These are phyloP conservation scores for Cladosporium sphaerospermum DNA, from an alignment of 2,329 filamentous ascomycete species.

Conservation along the genomic window DNA sequence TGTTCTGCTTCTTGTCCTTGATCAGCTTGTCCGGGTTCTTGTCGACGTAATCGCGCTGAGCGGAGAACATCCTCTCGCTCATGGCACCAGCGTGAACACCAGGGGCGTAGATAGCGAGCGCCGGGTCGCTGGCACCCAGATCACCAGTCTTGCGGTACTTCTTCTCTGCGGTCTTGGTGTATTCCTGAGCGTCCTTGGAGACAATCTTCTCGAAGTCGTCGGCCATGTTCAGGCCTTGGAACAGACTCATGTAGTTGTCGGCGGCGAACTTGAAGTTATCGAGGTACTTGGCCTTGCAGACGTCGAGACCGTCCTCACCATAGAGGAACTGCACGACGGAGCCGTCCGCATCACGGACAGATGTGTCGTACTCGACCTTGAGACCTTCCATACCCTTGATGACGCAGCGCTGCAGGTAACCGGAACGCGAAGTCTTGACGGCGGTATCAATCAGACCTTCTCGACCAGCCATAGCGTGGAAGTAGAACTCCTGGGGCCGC, in stretches of 20 bases:
- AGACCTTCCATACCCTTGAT: conserved; percentile 99
- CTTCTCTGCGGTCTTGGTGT: conserved; percentile 66
- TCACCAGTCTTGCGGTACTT: conserved; percentile 68
- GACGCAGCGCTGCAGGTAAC: conserved; percentile 91
- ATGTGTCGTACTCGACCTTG: conserved; percentile 85
- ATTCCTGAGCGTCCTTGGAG: conserved; percentile 59
- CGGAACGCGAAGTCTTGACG: conserved; percentile 95
- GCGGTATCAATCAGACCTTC: conserved; percentile 98
- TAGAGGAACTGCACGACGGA: conserved; percentile 93
- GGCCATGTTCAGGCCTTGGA: conserved; percentile 65
- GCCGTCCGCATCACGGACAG: conserved; percentile 89
- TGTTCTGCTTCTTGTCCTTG: conserved; percentile 53
- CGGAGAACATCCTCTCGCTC: conserved; percentile 76
- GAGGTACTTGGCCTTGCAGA: conserved; percentile 88
- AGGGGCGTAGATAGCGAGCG: conserved; percentile 66
- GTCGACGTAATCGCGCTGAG: conserved; percentile 70
- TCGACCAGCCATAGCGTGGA: conserved; percentile 98
- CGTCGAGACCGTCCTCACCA: conserved; percentile 90
- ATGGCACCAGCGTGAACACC: conserved; percentile 75
- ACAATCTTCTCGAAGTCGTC: conserved; percentile 49
- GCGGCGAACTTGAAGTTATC: conserved; percentile 85
- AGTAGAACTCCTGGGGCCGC: conserved; percentile 95
- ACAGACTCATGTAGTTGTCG: conserved; percentile 75
- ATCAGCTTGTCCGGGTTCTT: conserved; percentile 60
- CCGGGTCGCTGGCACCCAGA: conserved; percentile 65